Conservation (phyloP, 441 rosid genomes). For the Adansonia gregorii region DNA sequence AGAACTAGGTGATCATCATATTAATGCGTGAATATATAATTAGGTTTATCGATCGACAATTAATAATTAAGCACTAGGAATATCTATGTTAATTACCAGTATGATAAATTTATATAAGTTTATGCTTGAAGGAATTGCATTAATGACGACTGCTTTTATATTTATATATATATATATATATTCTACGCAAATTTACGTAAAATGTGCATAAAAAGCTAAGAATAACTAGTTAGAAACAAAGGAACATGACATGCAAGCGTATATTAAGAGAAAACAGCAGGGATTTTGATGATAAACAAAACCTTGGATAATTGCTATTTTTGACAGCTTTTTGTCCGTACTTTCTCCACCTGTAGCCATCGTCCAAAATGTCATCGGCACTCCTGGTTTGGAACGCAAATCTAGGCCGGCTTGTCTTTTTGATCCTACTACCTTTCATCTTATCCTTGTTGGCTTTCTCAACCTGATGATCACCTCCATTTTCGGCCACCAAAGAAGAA, state of each 20-base stretch:
- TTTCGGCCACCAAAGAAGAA: conserved; percentile 29
- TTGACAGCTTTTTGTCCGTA: conserved; percentile 62
- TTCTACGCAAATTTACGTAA: neutral
- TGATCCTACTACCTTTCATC: conserved; percentile 40
- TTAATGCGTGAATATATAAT: too few species aligned
- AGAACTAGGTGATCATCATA: too few species aligned
- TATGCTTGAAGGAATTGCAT: neutral
- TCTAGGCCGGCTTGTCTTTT: conserved; percentile 39
- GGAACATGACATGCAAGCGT: conserved; percentile 12
- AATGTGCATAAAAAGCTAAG: neutral
- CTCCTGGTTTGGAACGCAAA: conserved; percentile 52
- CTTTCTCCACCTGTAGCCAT: conserved; percentile 61
- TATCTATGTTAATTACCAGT: neutral
- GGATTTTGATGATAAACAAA: neutral
- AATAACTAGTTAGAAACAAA: neutral
- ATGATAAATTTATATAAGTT: neutral
- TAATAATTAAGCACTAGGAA: too few species aligned
- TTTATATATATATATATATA: neutral
- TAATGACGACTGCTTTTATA: neutral
- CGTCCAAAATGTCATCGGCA: conserved; percentile 54
- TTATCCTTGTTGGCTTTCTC: conserved; percentile 27
- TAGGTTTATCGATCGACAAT: neutral
- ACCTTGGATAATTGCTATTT: conserved; percentile 51
- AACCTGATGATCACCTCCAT: conserved; percentile 26
- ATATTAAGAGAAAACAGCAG: neutral